Evolutionary conservation across 2,329 filamentous ascomycete genomes (phyloP).

Genomic region (Calonectria pseudoreteaudii): DNA sequence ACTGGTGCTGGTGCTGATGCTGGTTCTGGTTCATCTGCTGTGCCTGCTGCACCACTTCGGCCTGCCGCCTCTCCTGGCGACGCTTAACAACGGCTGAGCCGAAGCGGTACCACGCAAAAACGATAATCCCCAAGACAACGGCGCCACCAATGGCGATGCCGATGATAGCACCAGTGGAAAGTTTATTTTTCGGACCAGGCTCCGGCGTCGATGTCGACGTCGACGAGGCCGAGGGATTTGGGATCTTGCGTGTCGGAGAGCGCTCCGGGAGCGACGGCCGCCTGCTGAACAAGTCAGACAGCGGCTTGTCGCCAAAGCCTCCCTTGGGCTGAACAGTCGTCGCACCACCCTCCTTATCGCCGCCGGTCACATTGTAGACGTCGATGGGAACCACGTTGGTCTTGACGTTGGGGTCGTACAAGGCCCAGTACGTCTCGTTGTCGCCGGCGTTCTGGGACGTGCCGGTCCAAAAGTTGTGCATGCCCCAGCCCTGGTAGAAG

Average conservation of each 20-base stretch:
- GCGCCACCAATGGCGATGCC: slow-evolving; percentile 54
- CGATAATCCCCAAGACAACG: slow-evolving; percentile 35
- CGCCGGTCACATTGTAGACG: slow-evolving; percentile 10
- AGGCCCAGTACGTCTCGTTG: slow-evolving; percentile 58
- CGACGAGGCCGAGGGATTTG: background rate
- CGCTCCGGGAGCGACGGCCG: background rate
- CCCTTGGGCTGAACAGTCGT: background rate
- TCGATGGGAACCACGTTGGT: slow-evolving; percentile 6
- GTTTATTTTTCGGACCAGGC: background rate
- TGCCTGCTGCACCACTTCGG: background rate
- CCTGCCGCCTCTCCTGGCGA: background rate
- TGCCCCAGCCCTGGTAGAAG: slow-evolving; percentile 56
- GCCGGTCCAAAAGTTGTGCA: slow-evolving; percentile 67
- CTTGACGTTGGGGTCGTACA: slow-evolving; percentile 54
- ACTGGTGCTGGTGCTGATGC: background rate
- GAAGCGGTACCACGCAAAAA: slow-evolving; percentile 29
- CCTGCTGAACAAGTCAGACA: background rate
- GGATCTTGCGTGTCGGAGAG: slow-evolving; percentile 1
- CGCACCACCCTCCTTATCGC: slow-evolving; percentile 6
- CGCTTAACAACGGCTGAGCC: slow-evolving; percentile 10
- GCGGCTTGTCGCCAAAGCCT: slow-evolving; percentile 12
- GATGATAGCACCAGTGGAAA: slow-evolving; percentile 51
- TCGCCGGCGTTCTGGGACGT: slow-evolving; percentile 52
- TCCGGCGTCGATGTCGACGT: background rate
- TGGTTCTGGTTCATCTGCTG: slow-evolving; percentile 1